Evolutionary conservation across 306 rosid genomes (phyloP).

Genomic region (Albizia julibrissin): DNA sequence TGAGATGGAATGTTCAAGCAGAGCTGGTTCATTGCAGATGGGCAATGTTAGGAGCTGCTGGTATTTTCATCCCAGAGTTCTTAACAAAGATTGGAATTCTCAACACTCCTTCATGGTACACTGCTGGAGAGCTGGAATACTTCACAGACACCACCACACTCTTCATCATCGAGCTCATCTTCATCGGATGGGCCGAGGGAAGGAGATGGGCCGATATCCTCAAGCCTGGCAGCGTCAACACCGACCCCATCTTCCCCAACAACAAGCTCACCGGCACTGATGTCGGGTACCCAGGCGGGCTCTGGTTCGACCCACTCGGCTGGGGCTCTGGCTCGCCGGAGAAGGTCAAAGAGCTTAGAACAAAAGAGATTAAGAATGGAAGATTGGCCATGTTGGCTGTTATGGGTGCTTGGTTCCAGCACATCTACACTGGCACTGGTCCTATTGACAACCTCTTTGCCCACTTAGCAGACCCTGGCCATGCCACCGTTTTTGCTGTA

Average conservation of each 20-base stretch:
- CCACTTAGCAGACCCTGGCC: constrained; percentile 79
- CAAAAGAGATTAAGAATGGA: constrained; percentile 79
- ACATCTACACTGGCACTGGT: constrained; percentile 73
- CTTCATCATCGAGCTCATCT: constrained; percentile 58
- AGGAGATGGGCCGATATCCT: constrained; percentile 77
- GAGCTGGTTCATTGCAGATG: constrained; percentile 79
- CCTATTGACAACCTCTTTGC: constrained; percentile 78
- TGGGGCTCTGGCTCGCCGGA: constrained; percentile 82
- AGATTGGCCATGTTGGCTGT: constrained; percentile 81
- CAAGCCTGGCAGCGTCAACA: constrained; percentile 72
- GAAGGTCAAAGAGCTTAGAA: constrained; percentile 71
- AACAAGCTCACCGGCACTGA: constrained; percentile 81
- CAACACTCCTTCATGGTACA: constrained; percentile 78
- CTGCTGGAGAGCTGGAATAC: constrained; percentile 68
- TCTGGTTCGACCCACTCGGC: constrained; percentile 77
- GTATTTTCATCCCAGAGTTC: constrained; percentile 77
- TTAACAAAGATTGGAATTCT: constrained; percentile 68
- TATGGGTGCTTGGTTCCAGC: constrained; percentile 85
- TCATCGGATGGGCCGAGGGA: constrained; percentile 84
- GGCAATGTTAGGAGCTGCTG: constrained; percentile 85
- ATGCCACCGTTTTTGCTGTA: constrained; percentile 72
- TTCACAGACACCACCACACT: constrained; percentile 79
- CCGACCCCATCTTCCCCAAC: constrained; percentile 79
- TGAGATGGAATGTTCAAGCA: constrained; percentile 67
- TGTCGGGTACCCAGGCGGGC: constrained; percentile 75